Base-by-base conservation (phyloP, 2,329 filamentous ascomycete genomes). In the Fusarium incarnatum region DNA sequence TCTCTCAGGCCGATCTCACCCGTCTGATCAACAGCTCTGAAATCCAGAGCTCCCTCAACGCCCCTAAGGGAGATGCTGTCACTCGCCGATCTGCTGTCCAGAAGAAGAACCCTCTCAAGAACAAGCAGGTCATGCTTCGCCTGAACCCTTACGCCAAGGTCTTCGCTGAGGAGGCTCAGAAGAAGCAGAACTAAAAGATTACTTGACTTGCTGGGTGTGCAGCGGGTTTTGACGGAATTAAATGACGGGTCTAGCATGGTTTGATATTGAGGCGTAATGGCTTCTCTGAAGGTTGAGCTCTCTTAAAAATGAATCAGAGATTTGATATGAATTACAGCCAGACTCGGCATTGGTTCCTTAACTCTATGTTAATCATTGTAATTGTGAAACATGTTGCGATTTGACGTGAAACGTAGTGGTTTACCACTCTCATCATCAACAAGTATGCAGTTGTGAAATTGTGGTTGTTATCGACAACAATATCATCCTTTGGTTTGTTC, bases 91-190 rank as follows among this genome's bases (percentile, higher is more conserved):
- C 88, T 76, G 86, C 88, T 80, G 94, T 97, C 76, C 95, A 98
- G 90, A 99, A 99, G 94, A 98, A 98, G 94, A 99, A 99, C 90
- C 96, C 96, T 80, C 94, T 99, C 77, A 89, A 88, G 86, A 99
- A 99, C 92, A 97, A 94, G 91, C 96, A 98, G 89, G 92, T 99
- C 76, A 90, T 98, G 85, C 92, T 99, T 82, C 92, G 96, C 80
- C 92, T 99, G 84, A 99, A 99, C 92, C 96, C 96, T 73, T 99
- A 99, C 86, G 95, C 96, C 77, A 88, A 91, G 78, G 91, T 93
- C 71, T 99, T 97, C 86, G 87, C 91, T 77, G 93, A 97, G 89
- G 89, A 82, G 75, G 60, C 79, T 62, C 79, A 82, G 77, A 81
- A 82, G 79, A 81, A 80, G 78, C 79, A 79, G 77, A 68, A 77